Conservation (phyloP, 306 rosid genomes). For the Chamaecrista fasciculata region DNA sequence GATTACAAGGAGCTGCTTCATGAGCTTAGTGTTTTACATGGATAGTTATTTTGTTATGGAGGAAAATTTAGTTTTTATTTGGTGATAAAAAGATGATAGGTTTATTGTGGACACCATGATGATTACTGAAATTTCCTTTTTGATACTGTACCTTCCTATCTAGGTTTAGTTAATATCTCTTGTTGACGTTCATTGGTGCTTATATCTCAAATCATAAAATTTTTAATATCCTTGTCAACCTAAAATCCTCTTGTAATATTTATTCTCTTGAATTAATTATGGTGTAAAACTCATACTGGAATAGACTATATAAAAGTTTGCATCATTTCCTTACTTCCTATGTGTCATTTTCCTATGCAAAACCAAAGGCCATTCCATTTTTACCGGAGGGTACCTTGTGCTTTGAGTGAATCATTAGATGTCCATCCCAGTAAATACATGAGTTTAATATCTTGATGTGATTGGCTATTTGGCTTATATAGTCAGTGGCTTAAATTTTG, state of each 20-base stretch:
- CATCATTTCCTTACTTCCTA: not conserved
- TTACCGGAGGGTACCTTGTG: not conserved
- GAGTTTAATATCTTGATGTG: not conserved
- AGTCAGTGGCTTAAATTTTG: not conserved
- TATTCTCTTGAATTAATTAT: constrained; percentile 15
- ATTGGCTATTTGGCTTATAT: not conserved
- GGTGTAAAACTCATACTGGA: not conserved
- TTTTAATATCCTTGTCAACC: not conserved
- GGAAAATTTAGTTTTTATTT: not conserved
- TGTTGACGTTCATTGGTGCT: constrained; percentile 4
- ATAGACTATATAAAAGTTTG: constrained; percentile 13
- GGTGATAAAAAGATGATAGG: not conserved
- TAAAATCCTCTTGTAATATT: not conserved
- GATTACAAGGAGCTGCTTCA: not conserved
- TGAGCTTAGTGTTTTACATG: not conserved
- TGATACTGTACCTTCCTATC: constrained; percentile 14
- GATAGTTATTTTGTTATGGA: not conserved
- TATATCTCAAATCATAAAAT: constrained; percentile 9
- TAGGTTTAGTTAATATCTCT: constrained; percentile 1
- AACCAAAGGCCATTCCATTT: constrained; percentile 3
- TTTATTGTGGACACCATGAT: not conserved
- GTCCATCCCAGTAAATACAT: not conserved
- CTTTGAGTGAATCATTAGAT: not conserved
- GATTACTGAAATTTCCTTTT: not conserved
- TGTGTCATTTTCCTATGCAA: constrained; percentile 10